A percentile compares a stretch with the other conserved stretches of the same genome.
Conservation (phyloP, 1,139 yeast species). For the Schizosaccharomyces versatilis region DNA sequence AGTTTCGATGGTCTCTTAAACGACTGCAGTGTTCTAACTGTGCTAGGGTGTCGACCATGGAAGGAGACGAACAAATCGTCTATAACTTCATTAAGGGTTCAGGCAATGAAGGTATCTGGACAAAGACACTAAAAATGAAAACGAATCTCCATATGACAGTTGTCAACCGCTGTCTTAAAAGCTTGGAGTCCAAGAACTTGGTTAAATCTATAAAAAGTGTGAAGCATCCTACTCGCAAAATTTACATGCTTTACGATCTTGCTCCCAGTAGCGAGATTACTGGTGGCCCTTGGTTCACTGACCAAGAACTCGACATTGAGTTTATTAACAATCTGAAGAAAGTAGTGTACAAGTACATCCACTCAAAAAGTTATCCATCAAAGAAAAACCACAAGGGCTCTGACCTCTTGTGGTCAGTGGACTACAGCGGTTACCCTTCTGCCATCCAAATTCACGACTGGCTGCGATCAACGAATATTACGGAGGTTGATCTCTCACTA, state of each 20-base stretch:
- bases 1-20: background rate
- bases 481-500: constrained; percentile 56
- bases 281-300: constrained; percentile 99
- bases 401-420: constrained; percentile 15
- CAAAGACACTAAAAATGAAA: constrained; percentile 72
- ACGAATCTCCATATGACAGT: constrained; percentile 87
- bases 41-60: background rate
- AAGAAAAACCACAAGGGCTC: constrained; percentile 19
- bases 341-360: constrained; percentile 73
- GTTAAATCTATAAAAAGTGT: constrained; percentile 83
- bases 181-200: constrained; percentile 60
- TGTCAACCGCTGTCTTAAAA: constrained; percentile 63
- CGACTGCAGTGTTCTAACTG: background rate
- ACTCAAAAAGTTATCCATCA: constrained; percentile 51
- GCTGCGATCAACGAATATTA: constrained; percentile 40
- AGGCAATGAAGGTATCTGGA: constrained; percentile 87
- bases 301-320: constrained; percentile 80
- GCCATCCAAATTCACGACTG: constrained; percentile 54
- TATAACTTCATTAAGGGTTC: constrained; percentile 80
- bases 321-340: constrained; percentile 66
- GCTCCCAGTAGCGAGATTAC: constrained; percentile 91
- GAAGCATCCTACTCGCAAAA: constrained; percentile 81
- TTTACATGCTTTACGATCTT: constrained; percentile 78
- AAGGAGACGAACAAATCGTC: constrained; percentile 73
- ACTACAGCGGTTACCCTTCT: constrained; percentile 29